phyloP scores from a whole-genome alignment of 139 green algal genomes.

The Chlamydomonas sp. region DNA sequence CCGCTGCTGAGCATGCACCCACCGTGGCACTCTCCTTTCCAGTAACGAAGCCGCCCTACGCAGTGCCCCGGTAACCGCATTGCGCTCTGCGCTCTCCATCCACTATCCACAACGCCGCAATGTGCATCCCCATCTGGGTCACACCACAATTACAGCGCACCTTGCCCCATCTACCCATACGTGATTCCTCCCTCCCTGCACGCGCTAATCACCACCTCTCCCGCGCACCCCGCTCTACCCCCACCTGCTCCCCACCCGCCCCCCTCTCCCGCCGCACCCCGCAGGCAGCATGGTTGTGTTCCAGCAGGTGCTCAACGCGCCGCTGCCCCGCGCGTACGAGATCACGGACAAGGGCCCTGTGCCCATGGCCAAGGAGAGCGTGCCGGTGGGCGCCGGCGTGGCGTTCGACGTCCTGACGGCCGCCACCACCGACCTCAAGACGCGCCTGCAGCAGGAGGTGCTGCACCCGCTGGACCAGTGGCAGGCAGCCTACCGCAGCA shows the following conservation, averaged over 20 bases:
- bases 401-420: constrained; percentile 14
- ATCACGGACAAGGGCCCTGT: constrained; percentile 29
- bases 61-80: too few species aligned
- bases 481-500: constrained; percentile 48
- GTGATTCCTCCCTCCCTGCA: too few species aligned
- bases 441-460: constrained; percentile 44
- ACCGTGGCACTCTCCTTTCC: too few species aligned
- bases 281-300: constrained; percentile 19
- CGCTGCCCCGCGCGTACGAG: constrained; percentile 45
- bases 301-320: constrained; percentile 27
- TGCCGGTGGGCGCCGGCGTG: constrained; percentile 29
- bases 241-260: too few species aligned
- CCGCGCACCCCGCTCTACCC: too few species aligned
- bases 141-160: too few species aligned
- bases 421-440: constrained; percentile 18
- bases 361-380: constrained; percentile 31
- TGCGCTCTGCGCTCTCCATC: too few species aligned
- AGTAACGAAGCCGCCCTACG: background rate
- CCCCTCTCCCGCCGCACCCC: background rate
- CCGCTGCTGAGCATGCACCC: too few species aligned
- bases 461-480: constrained; percentile 49
- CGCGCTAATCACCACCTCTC: too few species aligned
- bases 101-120: too few species aligned
- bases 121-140: too few species aligned
- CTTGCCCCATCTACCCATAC: too few species aligned